A percentile compares a stretch with the other conserved stretches of the same genome.
Evolutionary conservation across 768 basidiomycete genomes (phyloP).

Genomic region (Suillus brevipes): DNA sequence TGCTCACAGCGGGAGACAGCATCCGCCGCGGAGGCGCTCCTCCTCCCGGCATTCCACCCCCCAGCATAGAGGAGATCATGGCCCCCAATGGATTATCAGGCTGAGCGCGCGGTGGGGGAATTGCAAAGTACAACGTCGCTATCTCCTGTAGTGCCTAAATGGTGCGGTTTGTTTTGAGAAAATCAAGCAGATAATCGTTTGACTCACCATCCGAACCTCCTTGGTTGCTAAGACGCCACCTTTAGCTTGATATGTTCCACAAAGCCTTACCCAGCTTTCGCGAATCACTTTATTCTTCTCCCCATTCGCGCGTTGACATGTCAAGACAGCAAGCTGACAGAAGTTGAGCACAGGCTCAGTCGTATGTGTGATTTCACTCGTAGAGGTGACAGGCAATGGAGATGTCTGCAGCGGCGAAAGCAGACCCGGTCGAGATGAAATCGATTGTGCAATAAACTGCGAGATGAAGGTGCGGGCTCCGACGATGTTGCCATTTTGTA

Average conservation of each 20-base stretch:
- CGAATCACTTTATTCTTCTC: slow-evolving; percentile 74
- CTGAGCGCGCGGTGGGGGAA: slow-evolving; percentile 73
- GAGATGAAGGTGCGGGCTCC: slow-evolving; percentile 90
- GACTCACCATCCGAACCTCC: slow-evolving; percentile 64
- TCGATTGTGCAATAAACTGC: slow-evolving; percentile 69
- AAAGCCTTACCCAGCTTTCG: slow-evolving; percentile 83
- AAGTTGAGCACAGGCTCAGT: slow-evolving; percentile 82
- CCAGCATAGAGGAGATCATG: slow-evolving; percentile 87
- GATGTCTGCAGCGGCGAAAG: slow-evolving; percentile 40
- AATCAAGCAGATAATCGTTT: not conserved
- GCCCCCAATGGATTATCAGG: slow-evolving; percentile 83
- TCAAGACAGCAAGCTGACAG: slow-evolving; percentile 82
- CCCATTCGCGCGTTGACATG: slow-evolving; percentile 85
- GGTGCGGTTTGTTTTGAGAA: not conserved
- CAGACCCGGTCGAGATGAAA: slow-evolving; percentile 45
- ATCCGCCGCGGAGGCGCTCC: slow-evolving; percentile 26
- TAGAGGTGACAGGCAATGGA: slow-evolving; percentile 45
- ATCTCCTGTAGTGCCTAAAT: slow-evolving; percentile 66
- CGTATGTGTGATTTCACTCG: slow-evolving; percentile 72
- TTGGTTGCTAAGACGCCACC: slow-evolving; percentile 60
- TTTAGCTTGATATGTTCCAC: slow-evolving; percentile 78
- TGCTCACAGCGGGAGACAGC: slow-evolving; percentile 26
- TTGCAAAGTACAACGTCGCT: slow-evolving; percentile 78
- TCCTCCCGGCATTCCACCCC: slow-evolving; percentile 52
- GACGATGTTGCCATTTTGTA: slow-evolving; percentile 87